Percentiles rank a stretch among this genome's conserved stretches.
phyloP scores from a whole-genome alignment of 352 stramenopile species.

The Globisporangium carolinianum region DNA sequence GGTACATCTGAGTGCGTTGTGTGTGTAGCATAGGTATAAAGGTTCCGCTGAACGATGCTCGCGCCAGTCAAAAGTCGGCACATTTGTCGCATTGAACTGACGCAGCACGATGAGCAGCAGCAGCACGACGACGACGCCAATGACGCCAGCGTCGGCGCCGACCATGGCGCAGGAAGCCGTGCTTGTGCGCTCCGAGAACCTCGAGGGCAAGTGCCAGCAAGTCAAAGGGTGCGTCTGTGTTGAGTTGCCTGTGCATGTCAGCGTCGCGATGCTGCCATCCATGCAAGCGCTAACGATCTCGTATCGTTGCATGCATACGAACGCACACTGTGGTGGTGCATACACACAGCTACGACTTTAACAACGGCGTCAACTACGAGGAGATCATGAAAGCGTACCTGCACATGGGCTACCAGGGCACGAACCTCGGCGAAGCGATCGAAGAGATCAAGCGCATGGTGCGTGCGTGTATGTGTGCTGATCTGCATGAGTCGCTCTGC shows the following conservation, averaged over 20 bases:
- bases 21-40: too few relatives aligned
- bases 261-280: background rate
- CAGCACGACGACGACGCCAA: background rate
- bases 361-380: conserved; percentile 83
- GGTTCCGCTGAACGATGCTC: too few relatives aligned
- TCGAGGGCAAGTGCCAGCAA: conserved; percentile 55
- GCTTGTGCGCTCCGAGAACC: conserved; percentile 66
- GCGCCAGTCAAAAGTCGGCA: background rate
- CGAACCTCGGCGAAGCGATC: conserved; percentile 95
- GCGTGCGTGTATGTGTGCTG: conserved; percentile 1
- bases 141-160: conserved; percentile 14
- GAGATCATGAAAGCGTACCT: conserved; percentile 78
- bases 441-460: conserved; percentile 98
- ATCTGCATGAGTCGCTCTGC: background rate
- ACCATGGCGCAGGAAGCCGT: conserved; percentile 65
- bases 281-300: too few relatives aligned
- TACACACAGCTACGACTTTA: conserved; percentile 83
- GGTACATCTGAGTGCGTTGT: too few relatives aligned
- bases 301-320: too few relatives aligned
- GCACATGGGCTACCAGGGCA: conserved; percentile 93
- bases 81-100: background rate
- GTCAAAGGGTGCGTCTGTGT: conserved; percentile 27
- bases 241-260: background rate
- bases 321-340: background rate
- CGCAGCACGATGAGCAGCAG: conserved; percentile 1